Percentiles rank a stretch among this genome's conserved stretches.
Evolutionary conservation across 495 filamentous ascomycete genomes (phyloP).

Genomic region (Neurospora sp.): DNA sequence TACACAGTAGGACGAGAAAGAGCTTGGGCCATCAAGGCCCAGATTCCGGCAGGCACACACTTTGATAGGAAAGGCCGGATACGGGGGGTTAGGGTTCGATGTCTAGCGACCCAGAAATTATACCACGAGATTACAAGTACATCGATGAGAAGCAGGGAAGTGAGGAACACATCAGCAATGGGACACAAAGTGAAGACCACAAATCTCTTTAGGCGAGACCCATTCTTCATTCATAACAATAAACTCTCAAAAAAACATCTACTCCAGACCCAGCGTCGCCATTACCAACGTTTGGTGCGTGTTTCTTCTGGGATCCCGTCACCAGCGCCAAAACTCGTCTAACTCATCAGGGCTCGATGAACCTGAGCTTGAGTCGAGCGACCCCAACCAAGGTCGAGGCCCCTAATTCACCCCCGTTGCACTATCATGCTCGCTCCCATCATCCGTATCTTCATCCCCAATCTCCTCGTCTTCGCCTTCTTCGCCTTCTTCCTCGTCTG

Average conservation of each 20-base stretch:
- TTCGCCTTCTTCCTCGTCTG: background rate
- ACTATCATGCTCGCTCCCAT: background rate
- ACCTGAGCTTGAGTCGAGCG: background rate
- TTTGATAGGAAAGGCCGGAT: background rate
- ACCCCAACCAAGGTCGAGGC: background rate
- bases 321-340: background rate
- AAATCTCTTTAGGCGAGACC: background rate
- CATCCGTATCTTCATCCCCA: background rate
- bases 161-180: background rate
- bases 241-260: background rate
- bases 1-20: background rate
- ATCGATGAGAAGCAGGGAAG: background rate
- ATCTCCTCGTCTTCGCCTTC: conserved; percentile 1
- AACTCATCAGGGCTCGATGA: background rate
- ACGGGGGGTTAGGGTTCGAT: background rate
- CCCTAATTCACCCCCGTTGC: background rate
- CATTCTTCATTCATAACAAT: background rate
- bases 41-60: background rate
- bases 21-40: background rate
- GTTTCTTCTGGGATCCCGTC: background rate
- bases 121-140: background rate
- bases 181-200: background rate
- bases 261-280: background rate
- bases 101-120: background rate
- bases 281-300: background rate